These are phyloP conservation scores for Mycena polygramma DNA, from an alignment of 768 basidiomycete genomes.

Conservation along the genomic window DNA sequence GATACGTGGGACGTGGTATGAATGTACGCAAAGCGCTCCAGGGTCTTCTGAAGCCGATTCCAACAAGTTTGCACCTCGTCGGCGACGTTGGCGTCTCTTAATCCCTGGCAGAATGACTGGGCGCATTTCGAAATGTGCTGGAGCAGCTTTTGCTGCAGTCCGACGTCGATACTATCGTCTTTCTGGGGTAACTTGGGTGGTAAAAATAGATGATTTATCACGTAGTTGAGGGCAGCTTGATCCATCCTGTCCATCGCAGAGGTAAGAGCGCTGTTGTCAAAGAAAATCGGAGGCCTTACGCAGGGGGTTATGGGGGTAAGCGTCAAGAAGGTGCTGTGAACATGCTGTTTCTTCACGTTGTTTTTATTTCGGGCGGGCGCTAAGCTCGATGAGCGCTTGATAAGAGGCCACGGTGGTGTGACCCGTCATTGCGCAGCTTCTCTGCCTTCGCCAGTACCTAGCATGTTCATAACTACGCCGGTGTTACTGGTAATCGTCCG, in stretches of 20 bases:
- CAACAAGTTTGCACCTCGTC: slow-evolving; percentile 1
- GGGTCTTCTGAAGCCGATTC: background rate
- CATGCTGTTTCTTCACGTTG: background rate
- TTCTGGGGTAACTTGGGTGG: slow-evolving; percentile 57
- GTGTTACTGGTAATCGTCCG: too few relatives aligned
- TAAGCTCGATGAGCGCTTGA: too few relatives aligned
- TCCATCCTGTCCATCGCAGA: slow-evolving; percentile 5
- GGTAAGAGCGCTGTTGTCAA: background rate
- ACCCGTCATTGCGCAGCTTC: too few relatives aligned
- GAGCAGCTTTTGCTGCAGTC: slow-evolving; percentile 45
- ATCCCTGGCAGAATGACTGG: slow-evolving; percentile 4
- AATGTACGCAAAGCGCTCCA: background rate
- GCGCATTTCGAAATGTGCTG: slow-evolving; percentile 33
- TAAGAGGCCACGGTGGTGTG: too few relatives aligned
- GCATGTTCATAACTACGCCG: too few relatives aligned
- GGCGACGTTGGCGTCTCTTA: background rate
- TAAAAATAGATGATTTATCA: slow-evolving; percentile 58
- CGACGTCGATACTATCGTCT: slow-evolving; percentile 44
- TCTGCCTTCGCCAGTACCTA: too few relatives aligned
- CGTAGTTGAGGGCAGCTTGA: slow-evolving; percentile 45
- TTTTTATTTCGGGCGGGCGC: background rate
- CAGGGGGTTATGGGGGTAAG: background rate
- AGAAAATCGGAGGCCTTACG: background rate
- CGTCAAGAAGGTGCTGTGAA: background rate
- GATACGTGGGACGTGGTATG: background rate